phyloP scores from a whole-genome alignment of 2,329 filamentous ascomycete species.

The Fusarium camptoceras region DNA sequence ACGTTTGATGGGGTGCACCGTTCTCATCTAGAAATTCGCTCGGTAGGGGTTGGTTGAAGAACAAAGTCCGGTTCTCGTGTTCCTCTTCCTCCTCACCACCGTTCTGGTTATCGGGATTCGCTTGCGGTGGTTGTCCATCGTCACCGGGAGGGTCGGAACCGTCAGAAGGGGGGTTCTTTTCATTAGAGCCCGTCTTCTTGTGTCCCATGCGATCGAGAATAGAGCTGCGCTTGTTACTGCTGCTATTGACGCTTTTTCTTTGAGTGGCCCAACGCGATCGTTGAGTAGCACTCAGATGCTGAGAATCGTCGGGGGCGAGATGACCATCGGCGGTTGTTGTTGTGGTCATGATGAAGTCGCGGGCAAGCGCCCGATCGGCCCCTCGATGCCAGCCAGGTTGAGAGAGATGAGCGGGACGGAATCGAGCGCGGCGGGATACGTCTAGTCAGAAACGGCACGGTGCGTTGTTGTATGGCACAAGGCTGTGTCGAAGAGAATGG shows the following conservation, averaged over 20 bases:
- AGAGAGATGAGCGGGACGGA: slow-evolving; percentile 34
- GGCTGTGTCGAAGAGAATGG: slow-evolving; percentile 22
- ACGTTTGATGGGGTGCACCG: slow-evolving; percentile 76
- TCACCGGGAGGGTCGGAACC: slow-evolving; percentile 44
- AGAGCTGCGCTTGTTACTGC: slow-evolving; percentile 81
- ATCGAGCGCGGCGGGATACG: slow-evolving; percentile 26
- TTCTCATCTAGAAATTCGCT: slow-evolving; percentile 81
- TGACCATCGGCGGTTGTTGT: slow-evolving; percentile 47
- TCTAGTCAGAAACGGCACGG: slow-evolving; percentile 7
- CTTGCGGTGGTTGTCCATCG: slow-evolving; percentile 44
- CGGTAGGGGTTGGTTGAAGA: slow-evolving; percentile 88
- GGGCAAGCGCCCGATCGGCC: slow-evolving; percentile 56
- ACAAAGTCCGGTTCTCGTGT: slow-evolving; percentile 70
- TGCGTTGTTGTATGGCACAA: slow-evolving; percentile 1
- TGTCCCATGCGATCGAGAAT: slow-evolving; percentile 82
- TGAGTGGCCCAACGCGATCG: slow-evolving; percentile 97
- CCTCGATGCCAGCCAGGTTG: slow-evolving; percentile 54
- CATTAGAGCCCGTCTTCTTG: slow-evolving; percentile 68
- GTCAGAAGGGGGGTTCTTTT: slow-evolving; percentile 72
- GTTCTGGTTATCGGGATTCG: slow-evolving; percentile 50
- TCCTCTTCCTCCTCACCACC: slow-evolving; percentile 56
- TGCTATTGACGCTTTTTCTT: slow-evolving; percentile 80
- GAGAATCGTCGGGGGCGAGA: slow-evolving; percentile 34
- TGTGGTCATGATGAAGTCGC: slow-evolving; percentile 53
- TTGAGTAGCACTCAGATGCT: slow-evolving; percentile 63